Conservation (phyloP, 768 basidiomycete species). For the Basidioascus undulatus region DNA sequence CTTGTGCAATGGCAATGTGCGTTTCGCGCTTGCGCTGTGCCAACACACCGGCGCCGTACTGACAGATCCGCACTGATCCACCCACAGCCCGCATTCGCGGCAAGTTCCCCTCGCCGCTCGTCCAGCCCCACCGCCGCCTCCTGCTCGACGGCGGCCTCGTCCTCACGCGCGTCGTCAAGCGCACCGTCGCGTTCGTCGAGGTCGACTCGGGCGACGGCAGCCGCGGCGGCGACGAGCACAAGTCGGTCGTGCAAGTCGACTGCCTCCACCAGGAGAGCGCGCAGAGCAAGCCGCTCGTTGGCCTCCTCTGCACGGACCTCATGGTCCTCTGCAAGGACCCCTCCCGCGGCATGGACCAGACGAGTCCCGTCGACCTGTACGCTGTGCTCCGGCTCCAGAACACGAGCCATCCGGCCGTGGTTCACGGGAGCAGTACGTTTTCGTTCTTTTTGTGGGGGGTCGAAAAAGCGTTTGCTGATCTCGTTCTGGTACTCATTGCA, state of each 20-base stretch:
- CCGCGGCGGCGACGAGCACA: slow-evolving; percentile 7
- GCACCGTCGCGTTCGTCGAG: slow-evolving; percentile 57
- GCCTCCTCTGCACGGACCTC: slow-evolving; percentile 77
- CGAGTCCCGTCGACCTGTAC: slow-evolving; percentile 68
- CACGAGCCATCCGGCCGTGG: slow-evolving; percentile 63
- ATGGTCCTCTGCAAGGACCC: slow-evolving; percentile 77
- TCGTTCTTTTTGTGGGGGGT: neutral
- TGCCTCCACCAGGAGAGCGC: slow-evolving; percentile 27
- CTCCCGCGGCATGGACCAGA: slow-evolving; percentile 49
- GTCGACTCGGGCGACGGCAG: slow-evolving; percentile 16
- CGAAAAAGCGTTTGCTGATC: slow-evolving; percentile 1
- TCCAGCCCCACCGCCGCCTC: slow-evolving; percentile 86
- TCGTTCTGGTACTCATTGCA: slow-evolving; percentile 13
- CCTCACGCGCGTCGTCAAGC: slow-evolving; percentile 73
- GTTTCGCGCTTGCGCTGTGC: neutral
- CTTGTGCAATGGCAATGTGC: slow-evolving; percentile 61
- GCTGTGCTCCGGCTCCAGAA: slow-evolving; percentile 92
- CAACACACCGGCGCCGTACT: no score
- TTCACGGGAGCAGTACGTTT: slow-evolving; percentile 52
- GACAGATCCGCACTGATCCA: slow-evolving; percentile 2
- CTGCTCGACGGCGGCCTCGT: slow-evolving; percentile 76
- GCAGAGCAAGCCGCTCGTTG: slow-evolving; percentile 16
- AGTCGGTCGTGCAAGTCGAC: slow-evolving; percentile 49
- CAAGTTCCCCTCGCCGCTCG: slow-evolving; percentile 85
- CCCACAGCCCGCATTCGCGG: slow-evolving; percentile 45